Percentiles rank a stretch among this genome's conserved stretches.
Conservation (phyloP, 768 basidiomycete genomes). For the Xerocomellus chrysenteron region DNA sequence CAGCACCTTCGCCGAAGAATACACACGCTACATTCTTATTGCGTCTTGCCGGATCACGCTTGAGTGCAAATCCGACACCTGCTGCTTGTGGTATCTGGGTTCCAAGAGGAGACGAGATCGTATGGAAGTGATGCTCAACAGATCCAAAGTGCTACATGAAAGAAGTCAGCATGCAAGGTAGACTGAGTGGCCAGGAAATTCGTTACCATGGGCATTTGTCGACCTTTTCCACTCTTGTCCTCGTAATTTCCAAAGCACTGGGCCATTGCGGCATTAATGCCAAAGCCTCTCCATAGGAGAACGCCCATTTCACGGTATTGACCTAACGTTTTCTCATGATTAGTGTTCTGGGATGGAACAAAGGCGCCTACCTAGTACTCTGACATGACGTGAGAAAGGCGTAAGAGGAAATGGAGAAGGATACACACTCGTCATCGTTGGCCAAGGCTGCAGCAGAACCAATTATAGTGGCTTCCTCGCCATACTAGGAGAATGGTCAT, state of each 20-base stretch:
- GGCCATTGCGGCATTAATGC: conserved; percentile 78
- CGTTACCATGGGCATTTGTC: conserved; percentile 91
- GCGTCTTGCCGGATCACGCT: conserved; percentile 67
- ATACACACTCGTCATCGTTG: conserved; percentile 76
- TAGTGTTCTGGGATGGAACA: neutral
- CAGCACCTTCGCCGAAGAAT: conserved; percentile 93
- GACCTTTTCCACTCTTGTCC: conserved; percentile 78
- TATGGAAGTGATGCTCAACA: conserved; percentile 81
- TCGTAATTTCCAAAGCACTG: conserved; percentile 89
- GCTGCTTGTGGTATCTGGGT: conserved; percentile 96
- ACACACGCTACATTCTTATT: conserved; percentile 78
- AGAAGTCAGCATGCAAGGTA: neutral
- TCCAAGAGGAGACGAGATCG: conserved; percentile 89
- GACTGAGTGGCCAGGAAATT: neutral
- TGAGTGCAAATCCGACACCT: conserved; percentile 87
- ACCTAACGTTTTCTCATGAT: conserved; percentile 39
- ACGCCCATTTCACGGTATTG: conserved; percentile 96
- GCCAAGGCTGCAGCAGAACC: conserved; percentile 87
- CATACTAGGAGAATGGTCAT: conserved; percentile 50
- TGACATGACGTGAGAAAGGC: conserved; percentile 28
- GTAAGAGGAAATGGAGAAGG: neutral
- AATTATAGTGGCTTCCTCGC: conserved; percentile 88
- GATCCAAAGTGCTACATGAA: conserved; percentile 78
- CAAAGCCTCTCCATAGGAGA: conserved; percentile 83
- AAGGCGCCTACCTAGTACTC: conserved; percentile 63